phyloP scores from a whole-genome alignment of 441 rosid species.

The Arabidopsis lyrata region DNA sequence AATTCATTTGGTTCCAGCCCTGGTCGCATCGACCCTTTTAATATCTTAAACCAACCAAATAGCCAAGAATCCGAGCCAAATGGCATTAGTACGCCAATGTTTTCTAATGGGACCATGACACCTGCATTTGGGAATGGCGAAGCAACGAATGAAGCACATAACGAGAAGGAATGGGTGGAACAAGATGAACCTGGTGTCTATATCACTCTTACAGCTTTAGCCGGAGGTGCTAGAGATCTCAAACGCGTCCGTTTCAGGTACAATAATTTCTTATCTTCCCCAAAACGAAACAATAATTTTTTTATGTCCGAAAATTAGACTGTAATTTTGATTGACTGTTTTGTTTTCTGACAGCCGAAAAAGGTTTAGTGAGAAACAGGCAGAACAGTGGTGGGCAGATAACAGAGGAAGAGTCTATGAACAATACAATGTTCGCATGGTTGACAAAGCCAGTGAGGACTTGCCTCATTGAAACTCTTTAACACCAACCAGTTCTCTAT shows the following conservation, averaged over 20 bases:
- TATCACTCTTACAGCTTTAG: constrained; percentile 81
- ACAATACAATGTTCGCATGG: constrained; percentile 78
- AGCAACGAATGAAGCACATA: constrained; percentile 63
- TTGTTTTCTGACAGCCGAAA: constrained; percentile 66
- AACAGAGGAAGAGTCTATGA: constrained; percentile 89
- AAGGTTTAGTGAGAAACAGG: constrained; percentile 92
- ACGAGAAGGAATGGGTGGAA: constrained; percentile 89
- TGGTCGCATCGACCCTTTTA: constrained; percentile 58
- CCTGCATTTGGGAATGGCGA: constrained; percentile 56
- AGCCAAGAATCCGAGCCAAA: constrained; percentile 64
- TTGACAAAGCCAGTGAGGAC: constrained; percentile 82
- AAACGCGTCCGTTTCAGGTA: constrained; percentile 98
- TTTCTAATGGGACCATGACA: constrained; percentile 61
- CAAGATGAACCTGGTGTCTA: constrained; percentile 97
- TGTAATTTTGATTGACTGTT: background rate
- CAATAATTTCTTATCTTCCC: constrained; percentile 11
- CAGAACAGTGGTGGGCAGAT: constrained; percentile 98
- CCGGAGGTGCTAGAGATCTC: constrained; percentile 89
- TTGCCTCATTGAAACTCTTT: constrained; percentile 58
- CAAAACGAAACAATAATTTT: background rate
- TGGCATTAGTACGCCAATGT: constrained; percentile 52
- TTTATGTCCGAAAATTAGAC: background rate
- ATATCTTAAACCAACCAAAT: constrained; percentile 56
- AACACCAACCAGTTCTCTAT: constrained; percentile 33
- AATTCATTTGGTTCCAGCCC: constrained; percentile 64